Base-by-base conservation (phyloP, 495 filamentous ascomycete species). In the Trichoderma virens region DNA sequence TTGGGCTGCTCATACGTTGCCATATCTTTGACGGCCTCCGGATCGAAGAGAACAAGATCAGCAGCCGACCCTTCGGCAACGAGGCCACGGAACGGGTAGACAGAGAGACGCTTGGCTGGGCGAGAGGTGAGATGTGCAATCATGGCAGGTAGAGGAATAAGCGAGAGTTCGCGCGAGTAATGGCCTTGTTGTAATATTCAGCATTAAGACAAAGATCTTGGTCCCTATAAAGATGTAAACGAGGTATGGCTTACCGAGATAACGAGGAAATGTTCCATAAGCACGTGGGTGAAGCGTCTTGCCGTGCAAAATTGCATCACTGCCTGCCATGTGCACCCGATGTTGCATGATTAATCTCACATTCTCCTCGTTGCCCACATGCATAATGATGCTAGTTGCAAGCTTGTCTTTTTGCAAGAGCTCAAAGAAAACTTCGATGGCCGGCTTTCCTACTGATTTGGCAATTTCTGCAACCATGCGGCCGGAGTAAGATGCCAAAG, bases 231-330 rank as follows among this genome's bases (percentile, higher is more conserved):
- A 4, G 2, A 11, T 41, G 11, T 13, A 39, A 39, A 1, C 38
- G 11, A 39, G 2, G 38, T 16, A 41, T 41, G n/a, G n/a, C 51
- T 56, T 18, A 56, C 51, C 51, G 11, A 56, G 27, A 56, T 27
- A 62, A 3, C 61, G 61, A 25, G 61, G 32, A 28, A 62, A 62
- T 14, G 61, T 62, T 20, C 61, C 61, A 13, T 45, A 62, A 3
- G 61, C 61, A 6, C 61, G 61, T 30, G 61, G 61, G 27, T 62
- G 61, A 25, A 45, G 32, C 38, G 61, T 31, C 38, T 62, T 45
- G 32, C 61, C 61, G n/a, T 62, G 61, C 61, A 62, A 23, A 62
- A 62, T 62, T 13, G 34, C 61, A 28, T 62, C 61, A 23, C 61
- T 62, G 20, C 61, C 61, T 6, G 35, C 18, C 61, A 62, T 62